Conservation (phyloP, 139 green algal species). For the Desmodesmus armatus region DNA sequence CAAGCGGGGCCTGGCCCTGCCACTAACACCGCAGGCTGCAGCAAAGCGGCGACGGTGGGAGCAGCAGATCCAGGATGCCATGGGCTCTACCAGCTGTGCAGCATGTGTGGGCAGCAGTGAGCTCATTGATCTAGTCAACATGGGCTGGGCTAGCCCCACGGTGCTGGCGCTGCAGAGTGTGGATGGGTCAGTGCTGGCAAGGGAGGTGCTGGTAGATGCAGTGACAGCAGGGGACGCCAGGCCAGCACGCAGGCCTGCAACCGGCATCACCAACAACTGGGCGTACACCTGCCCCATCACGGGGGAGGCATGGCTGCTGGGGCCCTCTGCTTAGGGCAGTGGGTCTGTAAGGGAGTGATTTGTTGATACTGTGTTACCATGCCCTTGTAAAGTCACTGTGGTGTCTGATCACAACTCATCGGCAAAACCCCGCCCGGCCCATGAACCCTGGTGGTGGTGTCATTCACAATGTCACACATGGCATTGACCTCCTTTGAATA, state of each 20-base stretch:
- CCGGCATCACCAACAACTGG: constrained; percentile 1
- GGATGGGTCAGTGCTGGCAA: constrained; percentile 4
- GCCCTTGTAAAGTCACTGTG: too few species aligned
- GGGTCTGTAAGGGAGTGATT: not conserved
- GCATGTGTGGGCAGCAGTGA: not conserved
- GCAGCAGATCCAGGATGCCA: constrained; percentile 12
- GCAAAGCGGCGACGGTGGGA: constrained; percentile 30
- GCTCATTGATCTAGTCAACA: constrained; percentile 5
- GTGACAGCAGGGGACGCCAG: not conserved
- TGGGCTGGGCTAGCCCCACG: not conserved
- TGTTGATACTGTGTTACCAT: too few species aligned
- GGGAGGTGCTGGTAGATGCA: constrained; percentile 2
- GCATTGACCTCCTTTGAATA: too few species aligned
- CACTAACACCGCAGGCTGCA: not conserved
- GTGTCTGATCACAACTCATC: too few species aligned
- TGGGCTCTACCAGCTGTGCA: not conserved
- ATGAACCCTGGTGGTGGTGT: too few species aligned
- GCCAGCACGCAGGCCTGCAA: too few species aligned
- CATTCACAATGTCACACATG: too few species aligned
- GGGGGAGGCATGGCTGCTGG: constrained; percentile 15
- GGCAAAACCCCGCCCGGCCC: too few species aligned
- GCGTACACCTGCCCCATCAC: constrained; percentile 35
- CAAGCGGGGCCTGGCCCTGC: not conserved
- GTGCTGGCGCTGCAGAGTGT: not conserved
- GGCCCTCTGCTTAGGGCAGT: too few species aligned